Evolutionary conservation across 2,329 filamentous ascomycete species (phyloP).

Genomic region (Curvularia sp.): DNA sequence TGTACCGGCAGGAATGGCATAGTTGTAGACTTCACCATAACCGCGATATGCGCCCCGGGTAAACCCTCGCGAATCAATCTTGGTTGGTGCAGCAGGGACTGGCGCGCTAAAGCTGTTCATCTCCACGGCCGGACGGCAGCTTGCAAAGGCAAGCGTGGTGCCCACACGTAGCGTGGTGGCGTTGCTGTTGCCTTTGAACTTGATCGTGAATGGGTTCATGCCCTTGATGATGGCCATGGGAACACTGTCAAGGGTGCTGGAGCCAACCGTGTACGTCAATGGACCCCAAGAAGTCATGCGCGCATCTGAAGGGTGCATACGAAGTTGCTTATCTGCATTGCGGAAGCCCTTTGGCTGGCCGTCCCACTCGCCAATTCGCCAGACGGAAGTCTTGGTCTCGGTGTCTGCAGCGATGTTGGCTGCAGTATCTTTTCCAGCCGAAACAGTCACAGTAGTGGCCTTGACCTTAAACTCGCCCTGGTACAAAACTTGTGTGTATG

Average conservation of each 20-base stretch:
- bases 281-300: constrained; percentile 69
- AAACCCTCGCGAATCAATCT: constrained; percentile 70
- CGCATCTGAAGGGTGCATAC: constrained; percentile 72
- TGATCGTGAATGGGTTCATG: constrained; percentile 68
- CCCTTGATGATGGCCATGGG: constrained; percentile 71
- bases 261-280: constrained; percentile 67
- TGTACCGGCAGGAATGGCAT: constrained; percentile 65
- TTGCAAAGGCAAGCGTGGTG: constrained; percentile 68
- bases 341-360: constrained; percentile 66
- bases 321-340: constrained; percentile 70
- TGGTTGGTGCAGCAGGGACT: constrained; percentile 62
- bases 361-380: constrained; percentile 71
- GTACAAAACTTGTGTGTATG: constrained; percentile 72
- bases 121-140: constrained; percentile 63
- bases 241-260: constrained; percentile 60
- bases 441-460: constrained; percentile 54
- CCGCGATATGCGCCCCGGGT: constrained; percentile 71
- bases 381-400: constrained; percentile 61
- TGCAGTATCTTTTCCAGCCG: constrained; percentile 57
- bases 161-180: constrained; percentile 68
- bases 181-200: constrained; percentile 62
- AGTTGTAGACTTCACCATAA: constrained; percentile 68
- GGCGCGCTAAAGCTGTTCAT: constrained; percentile 63
- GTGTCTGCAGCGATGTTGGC: constrained; percentile 61
- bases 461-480: constrained; percentile 65